A percentile compares a stretch with the other conserved stretches of the same genome.
Evolutionary conservation across 2,329 filamentous ascomycete genomes (phyloP).

Genomic region (Aspergillus terreus): DNA sequence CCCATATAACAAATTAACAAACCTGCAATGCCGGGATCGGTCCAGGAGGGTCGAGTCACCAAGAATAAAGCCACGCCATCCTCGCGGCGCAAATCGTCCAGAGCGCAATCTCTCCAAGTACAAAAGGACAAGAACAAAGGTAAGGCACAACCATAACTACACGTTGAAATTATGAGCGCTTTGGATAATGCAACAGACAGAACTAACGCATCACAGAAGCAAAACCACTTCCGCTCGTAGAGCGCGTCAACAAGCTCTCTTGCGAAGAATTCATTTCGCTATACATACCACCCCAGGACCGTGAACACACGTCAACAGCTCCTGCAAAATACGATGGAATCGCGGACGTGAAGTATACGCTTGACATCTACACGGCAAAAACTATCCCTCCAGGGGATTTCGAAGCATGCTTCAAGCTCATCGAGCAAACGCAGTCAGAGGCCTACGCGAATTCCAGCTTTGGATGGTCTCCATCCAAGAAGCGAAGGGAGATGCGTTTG

Average conservation of each 20-base stretch:
- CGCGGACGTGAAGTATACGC: conserved; percentile 5
- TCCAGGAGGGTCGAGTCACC: conserved; percentile 21
- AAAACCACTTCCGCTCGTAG: conserved; percentile 33
- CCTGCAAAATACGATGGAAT: background rate
- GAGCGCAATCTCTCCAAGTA: background rate
- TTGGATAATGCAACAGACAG: too few relatives aligned
- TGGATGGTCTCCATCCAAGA: conserved; percentile 54
- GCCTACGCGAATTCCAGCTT: conserved; percentile 51
- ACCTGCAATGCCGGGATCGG: conserved; percentile 15
- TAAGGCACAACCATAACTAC: conserved; percentile 5
- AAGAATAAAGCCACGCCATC: conserved; percentile 17
- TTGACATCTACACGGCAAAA: conserved; percentile 32
- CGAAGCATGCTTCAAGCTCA: conserved; percentile 50
- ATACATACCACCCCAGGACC: conserved; percentile 25
- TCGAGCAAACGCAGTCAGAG: conserved; percentile 51
- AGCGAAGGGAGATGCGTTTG: conserved; percentile 56
- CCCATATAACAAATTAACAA: background rate
- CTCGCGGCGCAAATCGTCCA: conserved; percentile 1
- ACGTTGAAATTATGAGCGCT: too few relatives aligned
- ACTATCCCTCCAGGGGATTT: conserved; percentile 41
- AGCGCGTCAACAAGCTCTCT: conserved; percentile 40
- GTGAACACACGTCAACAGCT: background rate
- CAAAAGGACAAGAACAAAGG: conserved; percentile 8
- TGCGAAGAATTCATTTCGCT: conserved; percentile 35
- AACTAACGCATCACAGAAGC: conserved; percentile 10